Conservation (phyloP, 352 stramenopile genomes). For the Aphanomyces stellatus region DNA sequence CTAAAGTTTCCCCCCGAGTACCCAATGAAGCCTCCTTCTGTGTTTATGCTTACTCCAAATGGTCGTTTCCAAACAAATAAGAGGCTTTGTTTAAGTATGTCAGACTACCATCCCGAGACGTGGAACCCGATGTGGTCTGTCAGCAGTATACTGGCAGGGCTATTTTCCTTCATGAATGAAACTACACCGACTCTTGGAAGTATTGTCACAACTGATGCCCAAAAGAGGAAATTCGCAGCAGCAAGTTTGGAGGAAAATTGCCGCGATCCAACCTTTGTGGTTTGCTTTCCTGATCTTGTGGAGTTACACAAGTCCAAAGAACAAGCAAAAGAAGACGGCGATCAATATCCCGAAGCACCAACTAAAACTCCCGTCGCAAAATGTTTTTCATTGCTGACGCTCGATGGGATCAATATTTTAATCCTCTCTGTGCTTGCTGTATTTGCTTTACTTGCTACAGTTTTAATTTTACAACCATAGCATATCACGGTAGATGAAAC, state of each 20-base stretch:
- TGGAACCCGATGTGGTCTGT: conserved; percentile 97
- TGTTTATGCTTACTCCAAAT: conserved; percentile 93
- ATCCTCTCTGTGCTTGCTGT: background rate
- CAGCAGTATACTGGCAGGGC: conserved; percentile 90
- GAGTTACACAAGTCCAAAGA: conserved; percentile 38
- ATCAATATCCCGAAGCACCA: background rate
- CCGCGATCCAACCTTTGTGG: conserved; percentile 68
- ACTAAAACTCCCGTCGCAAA: background rate
- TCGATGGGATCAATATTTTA: background rate
- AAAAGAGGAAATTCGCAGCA: conserved; percentile 80
- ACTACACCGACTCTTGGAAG: conserved; percentile 73
- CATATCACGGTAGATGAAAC: too few relatives aligned
- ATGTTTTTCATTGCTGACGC: background rate
- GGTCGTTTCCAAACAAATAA: conserved; percentile 93
- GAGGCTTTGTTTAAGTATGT: conserved; percentile 92
- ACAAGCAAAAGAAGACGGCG: background rate
- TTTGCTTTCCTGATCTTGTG: conserved; percentile 86
- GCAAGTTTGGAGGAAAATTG: conserved; percentile 79
- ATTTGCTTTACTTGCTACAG: background rate
- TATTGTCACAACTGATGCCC: conserved; percentile 73
- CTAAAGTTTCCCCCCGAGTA: conserved; percentile 93
- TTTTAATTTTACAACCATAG: background rate
- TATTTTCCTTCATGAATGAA: conserved; percentile 92
- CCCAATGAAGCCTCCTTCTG: conserved; percentile 92
- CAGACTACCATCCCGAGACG: conserved; percentile 92